Evolutionary conservation across 2,329 filamentous ascomycete genomes (phyloP).

Genomic region (Neocatenulostroma microsporum): DNA sequence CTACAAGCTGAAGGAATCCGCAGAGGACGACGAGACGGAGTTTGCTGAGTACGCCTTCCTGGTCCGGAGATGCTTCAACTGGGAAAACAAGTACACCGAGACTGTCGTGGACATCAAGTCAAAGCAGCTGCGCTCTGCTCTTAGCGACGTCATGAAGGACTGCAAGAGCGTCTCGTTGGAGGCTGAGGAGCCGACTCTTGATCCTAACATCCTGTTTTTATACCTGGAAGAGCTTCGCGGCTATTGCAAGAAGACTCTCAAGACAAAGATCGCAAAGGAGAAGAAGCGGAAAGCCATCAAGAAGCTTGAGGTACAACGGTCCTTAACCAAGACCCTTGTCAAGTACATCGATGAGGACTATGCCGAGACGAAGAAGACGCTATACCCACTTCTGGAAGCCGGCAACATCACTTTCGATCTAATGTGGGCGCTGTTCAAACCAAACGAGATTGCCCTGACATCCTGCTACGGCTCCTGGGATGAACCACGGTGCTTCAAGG

Average conservation of each 20-base stretch:
- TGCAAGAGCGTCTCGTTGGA: slow-evolving; percentile 73
- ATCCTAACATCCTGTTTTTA: slow-evolving; percentile 44
- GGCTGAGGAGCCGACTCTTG: slow-evolving; percentile 63
- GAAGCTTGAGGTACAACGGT: slow-evolving; percentile 50
- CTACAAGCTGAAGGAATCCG: slow-evolving; percentile 61
- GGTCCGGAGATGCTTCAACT: slow-evolving; percentile 73
- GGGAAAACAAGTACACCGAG: slow-evolving; percentile 70
- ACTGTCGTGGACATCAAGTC: slow-evolving; percentile 79
- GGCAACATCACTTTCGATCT: slow-evolving; percentile 84
- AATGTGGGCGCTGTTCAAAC: slow-evolving; percentile 83
- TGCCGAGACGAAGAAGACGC: slow-evolving; percentile 65
- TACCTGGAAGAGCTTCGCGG: slow-evolving; percentile 70
- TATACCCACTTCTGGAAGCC: slow-evolving; percentile 71
- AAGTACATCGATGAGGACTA: slow-evolving; percentile 78
- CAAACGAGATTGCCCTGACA: slow-evolving; percentile 69
- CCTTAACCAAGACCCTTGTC: slow-evolving; percentile 64
- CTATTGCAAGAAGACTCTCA: slow-evolving; percentile 55
- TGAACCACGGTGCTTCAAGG: slow-evolving; percentile 73
- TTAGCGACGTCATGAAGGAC: slow-evolving; percentile 64
- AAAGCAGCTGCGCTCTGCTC: slow-evolving; percentile 63
- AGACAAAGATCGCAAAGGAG: slow-evolving; percentile 48
- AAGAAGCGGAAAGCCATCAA: slow-evolving; percentile 56
- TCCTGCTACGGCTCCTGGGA: slow-evolving; percentile 69
- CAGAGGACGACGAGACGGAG: slow-evolving; percentile 56
- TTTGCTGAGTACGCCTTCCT: slow-evolving; percentile 79